Conservation (phyloP, 1,284 basidiomycete genomes). For the Cutaneotrichosporon sp. region DNA sequence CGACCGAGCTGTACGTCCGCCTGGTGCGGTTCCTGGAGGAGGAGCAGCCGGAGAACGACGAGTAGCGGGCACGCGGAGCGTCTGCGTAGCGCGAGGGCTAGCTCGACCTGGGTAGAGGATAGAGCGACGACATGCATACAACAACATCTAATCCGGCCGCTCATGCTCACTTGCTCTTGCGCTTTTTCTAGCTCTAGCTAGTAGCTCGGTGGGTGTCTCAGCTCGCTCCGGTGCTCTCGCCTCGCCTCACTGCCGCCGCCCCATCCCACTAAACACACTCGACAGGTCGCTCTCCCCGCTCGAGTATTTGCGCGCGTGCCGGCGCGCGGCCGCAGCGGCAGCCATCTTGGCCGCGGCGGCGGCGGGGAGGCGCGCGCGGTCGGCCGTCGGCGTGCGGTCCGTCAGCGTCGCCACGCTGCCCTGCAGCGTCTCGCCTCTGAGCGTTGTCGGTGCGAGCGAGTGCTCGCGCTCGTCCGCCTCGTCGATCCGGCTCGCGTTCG, state of each 20-base stretch:
- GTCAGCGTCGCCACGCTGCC: constrained; percentile 24
- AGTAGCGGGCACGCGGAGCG: no score
- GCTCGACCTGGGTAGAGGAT: no score
- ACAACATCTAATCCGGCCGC: constrained; percentile 16
- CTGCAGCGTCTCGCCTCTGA: constrained; percentile 22
- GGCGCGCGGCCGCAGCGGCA: background rate
- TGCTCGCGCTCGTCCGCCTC: constrained; percentile 46
- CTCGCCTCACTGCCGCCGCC: background rate
- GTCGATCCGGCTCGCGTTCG: constrained; percentile 28
- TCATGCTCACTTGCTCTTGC: no score
- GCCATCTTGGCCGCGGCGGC: background rate
- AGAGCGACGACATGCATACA: constrained; percentile 18
- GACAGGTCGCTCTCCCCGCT: constrained; percentile 26
- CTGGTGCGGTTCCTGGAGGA: constrained; percentile 92
- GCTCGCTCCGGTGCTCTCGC: background rate
- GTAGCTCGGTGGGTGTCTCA: no score
- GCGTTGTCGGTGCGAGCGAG: constrained; percentile 13
- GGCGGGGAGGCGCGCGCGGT: background rate
- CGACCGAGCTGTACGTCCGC: constrained; percentile 88
- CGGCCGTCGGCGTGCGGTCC: constrained; percentile 23
- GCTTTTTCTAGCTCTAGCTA: no score
- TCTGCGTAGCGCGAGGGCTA: no score
- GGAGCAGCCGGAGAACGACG: constrained; percentile 61
- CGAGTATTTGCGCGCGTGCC: constrained; percentile 8
- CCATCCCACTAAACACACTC: constrained; percentile 6